phyloP scores from a whole-genome alignment of 257 asterid species.

The Solanum dulcamara region DNA sequence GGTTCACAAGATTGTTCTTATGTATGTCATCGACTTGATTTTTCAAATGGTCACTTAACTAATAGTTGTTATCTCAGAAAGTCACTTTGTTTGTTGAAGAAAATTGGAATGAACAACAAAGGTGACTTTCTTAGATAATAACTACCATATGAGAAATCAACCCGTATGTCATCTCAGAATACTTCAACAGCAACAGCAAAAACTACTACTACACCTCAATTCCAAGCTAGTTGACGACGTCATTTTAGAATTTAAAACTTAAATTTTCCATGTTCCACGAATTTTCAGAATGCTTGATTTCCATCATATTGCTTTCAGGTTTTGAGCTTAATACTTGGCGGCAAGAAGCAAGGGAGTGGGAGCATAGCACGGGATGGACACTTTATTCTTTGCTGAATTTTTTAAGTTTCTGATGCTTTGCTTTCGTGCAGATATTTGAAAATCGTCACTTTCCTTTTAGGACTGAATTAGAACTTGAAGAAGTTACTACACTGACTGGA shows the following conservation, averaged over 20 bases:
- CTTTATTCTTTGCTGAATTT: neutral
- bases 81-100: neutral
- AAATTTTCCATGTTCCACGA: neutral
- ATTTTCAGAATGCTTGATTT: neutral
- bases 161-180: neutral
- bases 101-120: neutral
- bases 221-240: neutral
- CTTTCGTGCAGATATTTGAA: slow-evolving; percentile 24
- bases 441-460: neutral
- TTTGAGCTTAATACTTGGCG: neutral
- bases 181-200: neutral
- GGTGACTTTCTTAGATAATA: neutral
- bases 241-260: neutral
- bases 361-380: neutral
- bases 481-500: neutral
- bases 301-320: neutral
- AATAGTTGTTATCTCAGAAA: neutral
- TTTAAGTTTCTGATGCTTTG: slow-evolving; percentile 16
- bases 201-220: neutral
- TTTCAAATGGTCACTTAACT: neutral
- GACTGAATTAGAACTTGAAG: neutral
- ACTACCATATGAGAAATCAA: neutral
- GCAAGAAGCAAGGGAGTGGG: neutral
- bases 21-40: neutral
- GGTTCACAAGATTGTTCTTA: neutral